These are phyloP conservation scores for Aphanocladium album DNA, from an alignment of 2,329 filamentous ascomycete genomes.

Conservation along the genomic window DNA sequence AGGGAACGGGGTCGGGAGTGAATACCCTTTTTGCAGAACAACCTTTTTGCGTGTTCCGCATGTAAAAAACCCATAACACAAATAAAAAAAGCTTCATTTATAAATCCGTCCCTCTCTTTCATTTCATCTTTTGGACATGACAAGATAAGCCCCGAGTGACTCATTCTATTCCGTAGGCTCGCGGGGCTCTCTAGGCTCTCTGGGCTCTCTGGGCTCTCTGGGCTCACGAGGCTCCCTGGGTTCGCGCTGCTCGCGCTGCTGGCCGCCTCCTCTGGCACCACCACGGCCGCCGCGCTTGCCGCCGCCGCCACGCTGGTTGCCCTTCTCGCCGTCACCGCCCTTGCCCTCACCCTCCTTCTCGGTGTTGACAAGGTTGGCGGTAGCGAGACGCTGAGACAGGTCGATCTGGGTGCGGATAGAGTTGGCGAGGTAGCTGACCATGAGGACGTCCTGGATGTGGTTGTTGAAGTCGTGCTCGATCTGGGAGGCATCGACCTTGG, in stretches of 20 bases:
- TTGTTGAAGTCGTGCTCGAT: conserved; percentile 99
- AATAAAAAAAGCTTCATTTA: not conserved
- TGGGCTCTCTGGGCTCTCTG: conserved; percentile 27
- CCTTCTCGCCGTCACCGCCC: conserved; percentile 36
- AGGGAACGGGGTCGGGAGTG: not conserved
- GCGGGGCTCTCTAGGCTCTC: conserved; percentile 25
- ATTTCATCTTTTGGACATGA: conserved; percentile 14
- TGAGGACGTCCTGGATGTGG: conserved; percentile 97
- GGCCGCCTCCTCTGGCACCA: conserved; percentile 45
- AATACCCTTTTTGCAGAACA: not conserved
- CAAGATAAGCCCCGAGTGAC: conserved; percentile 4
- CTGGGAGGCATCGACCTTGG: conserved; percentile 85
- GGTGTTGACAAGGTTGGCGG: conserved; percentile 54
- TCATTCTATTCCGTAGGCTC: conserved; percentile 28
- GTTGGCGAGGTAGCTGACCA: conserved; percentile 97
- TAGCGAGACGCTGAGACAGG: conserved; percentile 89
- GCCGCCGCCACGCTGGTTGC: conserved; percentile 40
- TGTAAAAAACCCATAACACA: conserved; percentile 4
- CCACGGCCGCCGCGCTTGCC: conserved; percentile 49
- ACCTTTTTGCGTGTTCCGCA: not conserved
- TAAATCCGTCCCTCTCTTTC: conserved; percentile 1
- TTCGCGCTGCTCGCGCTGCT: conserved; percentile 47
- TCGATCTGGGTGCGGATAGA: conserved; percentile 99
- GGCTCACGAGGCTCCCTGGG: conserved; percentile 37
- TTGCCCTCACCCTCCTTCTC: conserved; percentile 48